Evolutionary conservation across 768 basidiomycete species (phyloP), one percentile per base, ranked within the genome.

Genomic region (Lentinula edodes): DNA sequence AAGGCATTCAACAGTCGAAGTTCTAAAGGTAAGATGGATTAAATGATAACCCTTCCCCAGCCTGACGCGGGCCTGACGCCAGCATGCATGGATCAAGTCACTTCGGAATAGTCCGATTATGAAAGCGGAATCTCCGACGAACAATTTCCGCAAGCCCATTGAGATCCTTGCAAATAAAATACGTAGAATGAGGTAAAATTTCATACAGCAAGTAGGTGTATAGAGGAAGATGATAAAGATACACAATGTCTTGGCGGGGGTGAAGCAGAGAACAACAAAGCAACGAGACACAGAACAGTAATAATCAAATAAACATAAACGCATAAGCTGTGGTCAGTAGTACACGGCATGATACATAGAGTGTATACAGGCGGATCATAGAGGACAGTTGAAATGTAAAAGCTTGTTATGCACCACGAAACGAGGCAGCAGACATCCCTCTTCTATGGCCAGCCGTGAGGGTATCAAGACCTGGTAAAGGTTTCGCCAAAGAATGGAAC

Each of bases 401-500:
- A 34, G 38, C 13, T 38, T 15, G 38, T 58, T 69, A 79, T 63
- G 77, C 73, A 67, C 78, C 79, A 51, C 82, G 81, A 62, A 80
- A 75, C 9, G 79, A 81, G 56, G 79, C 75, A 39, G 81, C 75
- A 48, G 83, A 85, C 75, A 80, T 73, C 18, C 82, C 83, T 54
- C 83, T 77, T 64, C 81, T 76, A 71, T 85, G 83, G 63, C 70
- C 75, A 28, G 75, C 71, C 36, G 68, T 56, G 39, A 60, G 32
- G 20, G 61, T 23, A 62, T 81, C 78, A 59, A 75, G 66, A 55
- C 69, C 73, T 28, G 77, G 75, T 48, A 74, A 67, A 46, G 80
- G 79, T 74, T 86, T 89, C 60, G 86, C 81, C 63, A 91, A 74
- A 35, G 91, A 72, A 70, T 88, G 83, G 71, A 91, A 89, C 2